phyloP scores from a whole-genome alignment of 139 green algal species.

The Closterium sp. region DNA sequence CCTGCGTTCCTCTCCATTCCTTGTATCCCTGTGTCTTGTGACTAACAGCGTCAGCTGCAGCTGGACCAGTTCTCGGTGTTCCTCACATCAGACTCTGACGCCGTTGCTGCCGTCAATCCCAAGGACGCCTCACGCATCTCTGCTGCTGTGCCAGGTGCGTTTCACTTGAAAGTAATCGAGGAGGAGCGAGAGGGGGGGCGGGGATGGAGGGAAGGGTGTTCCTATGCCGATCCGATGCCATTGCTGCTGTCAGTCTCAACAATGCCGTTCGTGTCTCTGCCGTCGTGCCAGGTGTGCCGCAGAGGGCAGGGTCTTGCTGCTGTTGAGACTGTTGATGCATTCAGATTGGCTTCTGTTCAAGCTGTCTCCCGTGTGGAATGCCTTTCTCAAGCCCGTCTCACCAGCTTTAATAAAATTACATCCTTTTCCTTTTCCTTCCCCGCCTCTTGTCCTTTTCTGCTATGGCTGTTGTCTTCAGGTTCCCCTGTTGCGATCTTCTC shows the following conservation, averaged over 20 bases:
- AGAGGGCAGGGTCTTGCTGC: too few species aligned
- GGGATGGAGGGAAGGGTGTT: neutral
- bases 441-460: too few species aligned
- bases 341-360: too few species aligned
- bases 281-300: neutral
- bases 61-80: slow-evolving; percentile 15
- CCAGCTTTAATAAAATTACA: too few species aligned
- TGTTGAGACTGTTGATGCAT: too few species aligned
- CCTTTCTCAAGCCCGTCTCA: too few species aligned
- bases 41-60: slow-evolving; percentile 11
- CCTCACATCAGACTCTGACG: slow-evolving; percentile 3
- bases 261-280: neutral
- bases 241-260: neutral
- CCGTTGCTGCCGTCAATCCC: neutral
- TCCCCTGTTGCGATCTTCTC: slow-evolving; percentile 1
- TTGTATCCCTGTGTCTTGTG: neutral
- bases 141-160: slow-evolving; percentile 9
- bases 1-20: too few species aligned
- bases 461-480: neutral
- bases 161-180: too few species aligned
- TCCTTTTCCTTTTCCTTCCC: too few species aligned
- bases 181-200: too few species aligned
- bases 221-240: slow-evolving; percentile 6
- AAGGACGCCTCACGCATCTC: neutral
- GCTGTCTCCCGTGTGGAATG: too few species aligned